Base-by-base conservation (phyloP, 495 filamentous ascomycete genomes). In the Darksidea phi region DNA sequence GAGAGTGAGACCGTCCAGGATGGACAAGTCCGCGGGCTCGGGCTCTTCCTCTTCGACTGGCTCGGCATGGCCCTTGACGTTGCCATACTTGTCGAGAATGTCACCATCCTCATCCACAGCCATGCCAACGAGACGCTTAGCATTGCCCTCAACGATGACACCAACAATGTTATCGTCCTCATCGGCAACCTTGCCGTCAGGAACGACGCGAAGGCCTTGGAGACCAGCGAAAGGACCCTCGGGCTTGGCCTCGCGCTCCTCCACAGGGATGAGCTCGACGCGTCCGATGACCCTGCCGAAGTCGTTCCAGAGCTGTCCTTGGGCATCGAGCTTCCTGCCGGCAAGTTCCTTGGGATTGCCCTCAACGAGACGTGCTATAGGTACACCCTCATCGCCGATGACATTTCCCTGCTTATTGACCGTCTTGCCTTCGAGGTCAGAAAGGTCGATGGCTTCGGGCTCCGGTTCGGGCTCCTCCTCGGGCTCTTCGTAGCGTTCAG, bases 381-480 rank as follows among this genome's bases (percentile, higher is more conserved):
- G 77, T 25, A 88, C 80, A 8, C 86, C 87, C n/a, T 88, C 80
- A 2, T 81, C 76, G 21, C 85, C 83, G 36, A 91, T 84, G 54
- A 94, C 85, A 61, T 88, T 86, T 54, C 90, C 90, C 34, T 81
- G 74, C 76, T 94, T 95, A 81, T 91, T 93, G 70, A 91, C 82
- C 36, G 76, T 80, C 70, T 82, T 82, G 59, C 82, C 83, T 34
- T 85, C 82, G 26, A 94, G 75, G 24, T 80, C 73, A 0, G 86
- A 87, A 23, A 87, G 77, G 69, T 95, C 74, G 24, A 63, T 54
- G n/a, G 63, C 38, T 56, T 76, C 73, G 15, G 55, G 36, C 52
- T 69, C 63, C 1, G 64, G 57, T 49, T 70, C 64, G 25, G 66
- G 54, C 49, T 74, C 87, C 41, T 72, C 75, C 65, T 80, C 81